Evolutionary conservation across 176 grass and related monocot species (phyloP).

Genomic region (Triticum timopheevii): DNA sequence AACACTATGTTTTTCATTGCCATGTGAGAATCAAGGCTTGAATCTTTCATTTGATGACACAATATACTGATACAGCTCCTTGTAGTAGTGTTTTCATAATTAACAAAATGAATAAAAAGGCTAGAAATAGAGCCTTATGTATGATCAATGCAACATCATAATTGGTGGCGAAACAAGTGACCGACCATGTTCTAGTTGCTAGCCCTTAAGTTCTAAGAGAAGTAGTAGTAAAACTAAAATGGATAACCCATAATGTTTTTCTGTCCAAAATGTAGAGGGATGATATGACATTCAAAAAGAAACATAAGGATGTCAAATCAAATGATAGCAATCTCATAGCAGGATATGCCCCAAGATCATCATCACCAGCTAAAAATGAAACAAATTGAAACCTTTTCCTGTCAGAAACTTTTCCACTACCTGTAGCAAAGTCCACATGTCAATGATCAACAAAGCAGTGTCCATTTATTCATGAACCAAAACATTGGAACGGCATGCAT

Average conservation of each 20-base stretch:
- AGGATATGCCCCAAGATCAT: constrained; percentile 70
- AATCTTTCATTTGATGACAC: neutral
- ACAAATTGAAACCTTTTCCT: constrained; percentile 69
- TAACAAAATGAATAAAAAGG: constrained; percentile 6
- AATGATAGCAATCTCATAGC: constrained; percentile 52
- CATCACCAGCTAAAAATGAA: constrained; percentile 62
- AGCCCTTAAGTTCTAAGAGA: neutral
- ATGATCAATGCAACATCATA: neutral
- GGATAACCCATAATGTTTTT: neutral
- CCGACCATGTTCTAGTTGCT: neutral
- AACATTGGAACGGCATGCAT: too few species aligned
- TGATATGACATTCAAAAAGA: neutral
- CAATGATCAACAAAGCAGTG: constrained; percentile 30
- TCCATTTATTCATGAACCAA: neutral
- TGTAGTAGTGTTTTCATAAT: neutral
- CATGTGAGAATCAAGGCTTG: neutral
- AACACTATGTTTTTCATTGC: neutral
- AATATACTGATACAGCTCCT: neutral
- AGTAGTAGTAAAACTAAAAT: neutral
- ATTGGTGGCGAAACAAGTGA: neutral
- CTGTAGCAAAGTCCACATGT: constrained; percentile 48
- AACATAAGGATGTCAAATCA: constrained; percentile 13
- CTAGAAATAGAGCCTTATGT: neutral
- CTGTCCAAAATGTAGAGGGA: constrained; percentile 2
- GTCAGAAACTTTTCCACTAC: constrained; percentile 66